These are phyloP conservation scores for Lipomyces mesembrius DNA, from an alignment of 805 yeast genomes.

Conservation along the genomic window DNA sequence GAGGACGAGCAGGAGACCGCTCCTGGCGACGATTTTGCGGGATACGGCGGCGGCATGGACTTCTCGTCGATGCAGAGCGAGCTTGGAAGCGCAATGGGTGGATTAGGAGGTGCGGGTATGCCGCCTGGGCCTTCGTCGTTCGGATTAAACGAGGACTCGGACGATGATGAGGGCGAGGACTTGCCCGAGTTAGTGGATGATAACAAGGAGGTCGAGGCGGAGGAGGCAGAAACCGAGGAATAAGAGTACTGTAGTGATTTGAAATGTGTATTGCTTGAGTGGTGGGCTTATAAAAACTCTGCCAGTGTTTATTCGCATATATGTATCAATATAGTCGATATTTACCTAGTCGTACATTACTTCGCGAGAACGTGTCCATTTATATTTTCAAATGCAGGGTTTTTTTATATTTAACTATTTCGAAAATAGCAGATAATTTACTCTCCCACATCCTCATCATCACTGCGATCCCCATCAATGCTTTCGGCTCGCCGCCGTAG, in stretches of 20 bases:
- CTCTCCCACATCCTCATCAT: slow-evolving; percentile 18
- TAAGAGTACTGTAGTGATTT: background rate
- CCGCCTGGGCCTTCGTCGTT: slow-evolving; percentile 15
- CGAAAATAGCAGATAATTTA: background rate
- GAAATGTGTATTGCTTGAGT: background rate
- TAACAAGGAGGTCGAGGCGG: slow-evolving; percentile 7
- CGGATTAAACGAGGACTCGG: slow-evolving; percentile 36
- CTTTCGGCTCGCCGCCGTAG: slow-evolving; percentile 46
- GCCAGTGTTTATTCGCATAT: slow-evolving; percentile 2
- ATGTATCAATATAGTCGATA: background rate
- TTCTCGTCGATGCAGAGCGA: slow-evolving; percentile 47
- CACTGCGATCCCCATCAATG: slow-evolving; percentile 28
- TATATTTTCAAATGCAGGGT: background rate
- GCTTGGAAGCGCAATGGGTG: slow-evolving; percentile 50
- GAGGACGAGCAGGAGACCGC: slow-evolving; percentile 93
- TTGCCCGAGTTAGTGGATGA: slow-evolving; percentile 18
- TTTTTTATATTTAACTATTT: slow-evolving; percentile 3
- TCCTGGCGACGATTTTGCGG: slow-evolving; percentile 53
- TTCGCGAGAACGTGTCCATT: background rate
- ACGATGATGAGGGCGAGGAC: slow-evolving; percentile 29
- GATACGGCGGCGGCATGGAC: slow-evolving; percentile 45
- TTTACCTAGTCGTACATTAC: background rate
- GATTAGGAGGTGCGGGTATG: slow-evolving; percentile 44
- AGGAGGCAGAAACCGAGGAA: background rate
- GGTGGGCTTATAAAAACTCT: background rate